Evolutionary conservation across 495 filamentous ascomycete genomes (phyloP).

Genomic region (Aspergillus ellipticus): DNA sequence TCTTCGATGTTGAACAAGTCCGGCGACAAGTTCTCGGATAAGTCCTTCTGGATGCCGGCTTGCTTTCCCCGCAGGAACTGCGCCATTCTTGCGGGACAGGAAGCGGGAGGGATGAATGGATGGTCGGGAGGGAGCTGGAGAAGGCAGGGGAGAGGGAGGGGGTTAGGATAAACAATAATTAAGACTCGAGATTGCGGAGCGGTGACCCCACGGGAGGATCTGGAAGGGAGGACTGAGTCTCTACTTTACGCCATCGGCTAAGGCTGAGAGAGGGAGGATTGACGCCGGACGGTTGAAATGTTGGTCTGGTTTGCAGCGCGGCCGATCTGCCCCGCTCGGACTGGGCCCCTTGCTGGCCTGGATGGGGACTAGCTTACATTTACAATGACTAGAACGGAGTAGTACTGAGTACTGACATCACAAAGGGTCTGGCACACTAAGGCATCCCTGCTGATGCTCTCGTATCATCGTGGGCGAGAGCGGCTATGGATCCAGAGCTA

Average conservation of each 20-base stretch:
- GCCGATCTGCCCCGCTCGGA: slow-evolving; percentile 15
- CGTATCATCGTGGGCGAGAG: too few relatives aligned
- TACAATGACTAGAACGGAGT: too few relatives aligned
- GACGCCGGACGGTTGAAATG: background rate
- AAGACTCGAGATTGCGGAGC: slow-evolving; percentile 26
- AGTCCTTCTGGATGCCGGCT: slow-evolving; percentile 83
- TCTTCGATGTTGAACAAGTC: slow-evolving; percentile 80
- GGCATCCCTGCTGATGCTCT: too few relatives aligned
- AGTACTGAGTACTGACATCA: background rate
- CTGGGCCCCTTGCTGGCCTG: background rate
- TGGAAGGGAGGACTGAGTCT: background rate
- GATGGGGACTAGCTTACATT: too few relatives aligned
- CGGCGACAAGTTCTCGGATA: slow-evolving; percentile 73
- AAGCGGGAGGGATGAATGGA: background rate
- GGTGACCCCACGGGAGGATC: slow-evolving; percentile 14
- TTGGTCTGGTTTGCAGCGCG: background rate
- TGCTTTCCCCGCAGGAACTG: slow-evolving; percentile 89
- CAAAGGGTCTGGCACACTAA: too few relatives aligned
- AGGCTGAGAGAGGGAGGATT: slow-evolving; percentile 1
- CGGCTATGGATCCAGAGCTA: too few relatives aligned
- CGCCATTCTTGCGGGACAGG: slow-evolving; percentile 53
- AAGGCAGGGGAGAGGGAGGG: slow-evolving; percentile 14
- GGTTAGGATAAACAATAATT: slow-evolving; percentile 18
- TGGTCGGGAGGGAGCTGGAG: slow-evolving; percentile 5
- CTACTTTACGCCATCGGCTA: too few relatives aligned